Conservation (phyloP, 1,284 basidiomycete genomes). For the Rugiboletus extremiorientalis region DNA sequence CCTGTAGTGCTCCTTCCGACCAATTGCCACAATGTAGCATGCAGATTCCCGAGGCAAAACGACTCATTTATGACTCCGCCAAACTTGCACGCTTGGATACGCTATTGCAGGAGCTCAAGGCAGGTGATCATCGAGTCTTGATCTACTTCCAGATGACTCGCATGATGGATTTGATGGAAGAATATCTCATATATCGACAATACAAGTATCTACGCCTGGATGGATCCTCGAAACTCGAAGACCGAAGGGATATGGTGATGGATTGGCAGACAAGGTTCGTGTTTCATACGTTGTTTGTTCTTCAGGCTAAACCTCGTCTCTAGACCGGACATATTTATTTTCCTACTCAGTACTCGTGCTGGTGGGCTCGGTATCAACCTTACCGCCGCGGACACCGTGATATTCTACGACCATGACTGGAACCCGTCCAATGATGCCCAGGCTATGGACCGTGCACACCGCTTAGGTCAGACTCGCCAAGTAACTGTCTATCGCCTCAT, state of each 20-base stretch:
- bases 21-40: conserved; percentile 86
- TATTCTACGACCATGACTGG: conserved; percentile 99
- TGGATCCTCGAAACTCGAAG: conserved; percentile 93
- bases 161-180: conserved; percentile 99
- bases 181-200: conserved; percentile 96
- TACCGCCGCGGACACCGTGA: conserved; percentile 96
- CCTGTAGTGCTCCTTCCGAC: conserved; percentile 64
- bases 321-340: conserved; percentile 94
- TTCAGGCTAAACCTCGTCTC: conserved; percentile 5
- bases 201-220: conserved; percentile 98
- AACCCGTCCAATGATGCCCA: conserved; percentile 99
- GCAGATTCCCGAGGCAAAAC: conserved; percentile 94
- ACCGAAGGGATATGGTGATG: conserved; percentile 98
- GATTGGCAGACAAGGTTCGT: conserved; percentile 97
- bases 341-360: conserved; percentile 94
- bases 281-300: conserved; percentile 6
- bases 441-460: conserved; percentile 99
- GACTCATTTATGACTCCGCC: conserved; percentile 95
- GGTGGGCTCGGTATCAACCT: conserved; percentile 98
- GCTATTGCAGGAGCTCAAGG: conserved; percentile 90
- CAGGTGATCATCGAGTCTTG: conserved; percentile 91
- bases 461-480: conserved; percentile 97
- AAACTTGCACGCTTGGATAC: conserved; percentile 92
- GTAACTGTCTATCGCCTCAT: conserved; percentile 99
- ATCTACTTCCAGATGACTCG: conserved; percentile 99